These are phyloP conservation scores for peach (Prunus persica) DNA, from an alignment of 306 rosid genomes.

Conservation along the genomic window Prunus_persica_NCBIv2 NC_034016.1:12010501-12011000, in stretches of 20 bases:
- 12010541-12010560: background rate
- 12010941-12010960: constrained; percentile 68
- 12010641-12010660: background rate
- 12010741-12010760: constrained; percentile 3
- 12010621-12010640: background rate
- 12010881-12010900: constrained; percentile 15
- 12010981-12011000: constrained; percentile 90
- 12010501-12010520: background rate
- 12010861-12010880: constrained; percentile 20
- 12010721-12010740: background rate
- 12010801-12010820: constrained; percentile 88
- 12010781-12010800: constrained; percentile 67
- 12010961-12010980: constrained; percentile 97
- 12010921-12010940: constrained; percentile 64
- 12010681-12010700: background rate
- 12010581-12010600: background rate
- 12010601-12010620: no score
- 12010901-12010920: constrained; percentile 15
- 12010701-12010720: background rate
- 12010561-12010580: background rate
- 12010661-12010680: background rate
- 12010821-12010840: constrained; percentile 85
- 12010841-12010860: constrained; percentile 43
- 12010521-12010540: background rate
- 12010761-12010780: constrained; percentile 59